Base-by-base conservation (phyloP, 2,329 filamentous ascomycete genomes). In the Colletotrichum limetticola region DNA sequence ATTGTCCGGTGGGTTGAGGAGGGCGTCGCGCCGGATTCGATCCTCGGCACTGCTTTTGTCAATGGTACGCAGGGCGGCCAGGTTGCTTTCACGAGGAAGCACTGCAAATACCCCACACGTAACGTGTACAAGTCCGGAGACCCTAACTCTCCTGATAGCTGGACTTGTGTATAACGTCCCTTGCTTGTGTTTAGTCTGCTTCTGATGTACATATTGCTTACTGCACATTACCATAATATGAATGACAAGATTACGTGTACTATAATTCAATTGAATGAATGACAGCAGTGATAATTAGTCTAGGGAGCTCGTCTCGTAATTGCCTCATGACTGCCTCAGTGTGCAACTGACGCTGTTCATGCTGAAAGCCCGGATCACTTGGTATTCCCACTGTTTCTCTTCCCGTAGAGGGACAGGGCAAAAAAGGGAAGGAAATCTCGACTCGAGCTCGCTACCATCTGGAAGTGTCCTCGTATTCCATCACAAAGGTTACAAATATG, bases 11-110 rank as follows among this genome's bases (percentile, higher is more conserved):
- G 80, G 81, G 81, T 81, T 5, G 80, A 82, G 62, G 74, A 81
- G 5, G 79, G 79, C 7, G 76, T 72, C 19, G 75, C 74, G 0
- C 80, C 80, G 1, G 77, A 79, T 5, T 78, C 78, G 1, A 68
- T 83, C 3, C 73, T 78, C n/a, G 83, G 83, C 0, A 82, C 82
- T 0, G 82, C 80, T 2, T 83, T 77, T 56, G 76, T 78, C 3
- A 77, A 80, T 14, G 77, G 77, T 3, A 76, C 74, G 3, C 75
- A 74, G 35, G 72, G 66, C 2, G 78, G 78, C 16, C 74, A 71
- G 3, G 71, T 83, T 4, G 77, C 75, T 6, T 82, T 80, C 58
- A 74, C 77, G 72, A 78, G 82, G 59, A 77, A 76, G 32, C 82
- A 83, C 71, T 84, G 81, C 75, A 78, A 77, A 66, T 83, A 80